These are phyloP conservation scores for Blastocystis sp. DNA, from an alignment of 352 stramenopile genomes.

Conservation along the genomic window DNA sequence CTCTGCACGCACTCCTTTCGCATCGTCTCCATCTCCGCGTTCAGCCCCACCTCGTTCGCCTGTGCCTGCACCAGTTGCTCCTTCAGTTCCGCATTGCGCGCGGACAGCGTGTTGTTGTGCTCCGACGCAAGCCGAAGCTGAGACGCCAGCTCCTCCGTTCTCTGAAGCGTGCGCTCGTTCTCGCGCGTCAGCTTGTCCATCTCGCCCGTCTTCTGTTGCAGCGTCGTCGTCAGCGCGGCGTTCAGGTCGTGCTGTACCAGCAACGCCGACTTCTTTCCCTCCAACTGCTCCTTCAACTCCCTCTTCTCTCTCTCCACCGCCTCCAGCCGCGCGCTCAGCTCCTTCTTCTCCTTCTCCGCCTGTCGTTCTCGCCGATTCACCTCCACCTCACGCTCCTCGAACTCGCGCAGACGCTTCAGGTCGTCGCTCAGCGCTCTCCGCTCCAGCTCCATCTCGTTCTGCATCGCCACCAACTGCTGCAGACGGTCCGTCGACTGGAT, in stretches of 20 bases:
- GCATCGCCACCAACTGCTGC: conserved; percentile 38
- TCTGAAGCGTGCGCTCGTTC: background rate
- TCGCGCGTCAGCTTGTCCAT: background rate
- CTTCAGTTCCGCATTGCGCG: background rate
- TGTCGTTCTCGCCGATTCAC: conserved; percentile 6
- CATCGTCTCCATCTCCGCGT: background rate
- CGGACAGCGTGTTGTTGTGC: background rate
- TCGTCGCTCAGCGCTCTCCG: background rate
- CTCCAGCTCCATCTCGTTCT: conserved; percentile 6
- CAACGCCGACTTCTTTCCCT: background rate
- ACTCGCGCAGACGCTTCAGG: background rate
- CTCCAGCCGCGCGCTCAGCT: background rate
- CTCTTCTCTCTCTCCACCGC: background rate
- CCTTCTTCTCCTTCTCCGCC: conserved; percentile 50
- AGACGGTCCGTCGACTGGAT: conserved; percentile 48
- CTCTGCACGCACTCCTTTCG: background rate
- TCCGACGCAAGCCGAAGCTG: too few species aligned
- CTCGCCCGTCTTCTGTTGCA: conserved; percentile 25
- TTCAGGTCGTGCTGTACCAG: conserved; percentile 9
- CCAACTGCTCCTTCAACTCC: conserved; percentile 1
- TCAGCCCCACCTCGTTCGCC: background rate
- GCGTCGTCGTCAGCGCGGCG: conserved; percentile 6
- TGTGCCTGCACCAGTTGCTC: background rate
- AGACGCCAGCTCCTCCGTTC: background rate
- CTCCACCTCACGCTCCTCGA: conserved; percentile 75